These are phyloP conservation scores for Pilatotrama ljubarskyi DNA, from an alignment of 768 basidiomycete species.

Conservation along the genomic window DNA sequence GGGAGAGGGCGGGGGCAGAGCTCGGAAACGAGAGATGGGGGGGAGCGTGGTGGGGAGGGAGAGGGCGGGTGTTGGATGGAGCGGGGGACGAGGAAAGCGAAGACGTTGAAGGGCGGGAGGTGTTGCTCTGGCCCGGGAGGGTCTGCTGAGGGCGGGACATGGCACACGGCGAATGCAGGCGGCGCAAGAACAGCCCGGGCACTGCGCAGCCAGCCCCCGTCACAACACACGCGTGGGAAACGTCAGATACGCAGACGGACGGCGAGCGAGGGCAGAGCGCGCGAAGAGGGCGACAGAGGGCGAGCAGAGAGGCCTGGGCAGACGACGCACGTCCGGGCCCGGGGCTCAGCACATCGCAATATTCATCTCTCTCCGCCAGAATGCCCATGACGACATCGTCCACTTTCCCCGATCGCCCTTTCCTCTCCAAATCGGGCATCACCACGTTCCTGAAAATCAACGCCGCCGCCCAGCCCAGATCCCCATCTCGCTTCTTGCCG, in stretches of 20 bases:
- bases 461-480: not conserved
- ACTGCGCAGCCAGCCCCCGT: not conserved
- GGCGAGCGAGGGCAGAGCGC: no score
- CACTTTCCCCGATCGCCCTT: not conserved
- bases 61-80: not conserved
- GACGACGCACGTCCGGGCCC: no score
- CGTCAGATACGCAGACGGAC: no score
- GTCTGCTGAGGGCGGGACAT: not conserved
- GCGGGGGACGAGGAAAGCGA: no score
- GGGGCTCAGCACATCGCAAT: no score
- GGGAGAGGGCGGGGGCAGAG: conserved; percentile 1
- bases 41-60: not conserved
- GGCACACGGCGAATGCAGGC: not conserved
- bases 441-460: not conserved
- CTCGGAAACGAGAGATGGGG: not conserved
- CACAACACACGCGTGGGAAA: not conserved
- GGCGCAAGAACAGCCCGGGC: not conserved
- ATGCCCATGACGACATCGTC: conserved; percentile 1
- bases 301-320: no score
- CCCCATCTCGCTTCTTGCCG: not conserved
- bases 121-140: not conserved
- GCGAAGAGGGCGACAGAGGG: no score
- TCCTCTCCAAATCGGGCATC: not conserved
- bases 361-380: no score
- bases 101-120: not conserved